Percentiles rank a stretch among this genome's conserved stretches.
Evolutionary conservation across 2,329 filamentous ascomycete genomes (phyloP).

Genomic region (Hypocrella siamensis): DNA sequence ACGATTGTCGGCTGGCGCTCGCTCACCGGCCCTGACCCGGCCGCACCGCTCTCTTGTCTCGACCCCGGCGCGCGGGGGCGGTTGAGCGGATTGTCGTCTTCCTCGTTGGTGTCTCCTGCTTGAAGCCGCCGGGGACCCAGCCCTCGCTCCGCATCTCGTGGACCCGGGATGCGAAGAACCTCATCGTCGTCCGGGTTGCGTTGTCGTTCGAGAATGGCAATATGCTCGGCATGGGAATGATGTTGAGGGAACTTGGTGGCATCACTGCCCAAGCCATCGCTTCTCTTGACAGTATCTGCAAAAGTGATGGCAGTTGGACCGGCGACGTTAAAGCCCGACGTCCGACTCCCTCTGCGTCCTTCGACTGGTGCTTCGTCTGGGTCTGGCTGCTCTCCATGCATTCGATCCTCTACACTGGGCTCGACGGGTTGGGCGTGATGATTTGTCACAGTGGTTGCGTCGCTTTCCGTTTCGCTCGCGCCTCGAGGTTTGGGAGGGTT

Average conservation of each 20-base stretch:
- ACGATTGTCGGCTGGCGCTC: conserved; percentile 42
- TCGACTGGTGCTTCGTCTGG: not conserved
- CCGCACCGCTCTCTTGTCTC: conserved; percentile 7
- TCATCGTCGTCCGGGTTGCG: conserved; percentile 58
- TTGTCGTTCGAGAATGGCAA: conserved; percentile 76
- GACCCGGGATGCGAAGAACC: conserved; percentile 77
- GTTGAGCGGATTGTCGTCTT: conserved; percentile 15
- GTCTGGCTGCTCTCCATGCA: not conserved
- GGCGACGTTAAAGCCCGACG: conserved; percentile 1
- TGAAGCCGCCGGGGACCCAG: conserved; percentile 46
- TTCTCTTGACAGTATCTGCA: conserved; percentile 47
- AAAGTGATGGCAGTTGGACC: conserved; percentile 41
- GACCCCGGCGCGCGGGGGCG: conserved; percentile 12
- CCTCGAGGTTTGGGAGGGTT: conserved; percentile 9
- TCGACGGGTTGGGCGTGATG: conserved; percentile 5
- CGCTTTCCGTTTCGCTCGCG: conserved; percentile 18
- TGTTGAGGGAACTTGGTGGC: conserved; percentile 32
- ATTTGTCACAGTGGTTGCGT: conserved; percentile 15
- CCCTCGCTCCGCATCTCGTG: conserved; percentile 76
- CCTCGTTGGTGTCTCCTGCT: conserved; percentile 20
- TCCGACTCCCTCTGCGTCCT: conserved; percentile 1
- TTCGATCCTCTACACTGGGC: conserved; percentile 2
- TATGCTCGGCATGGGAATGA: conserved; percentile 56
- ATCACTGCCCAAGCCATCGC: conserved; percentile 37
- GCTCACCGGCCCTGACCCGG: conserved; percentile 10